A percentile compares a stretch with the other conserved stretches of the same genome.
Conservation (phyloP, 768 basidiomycete species). For the Lactarius sp. region DNA sequence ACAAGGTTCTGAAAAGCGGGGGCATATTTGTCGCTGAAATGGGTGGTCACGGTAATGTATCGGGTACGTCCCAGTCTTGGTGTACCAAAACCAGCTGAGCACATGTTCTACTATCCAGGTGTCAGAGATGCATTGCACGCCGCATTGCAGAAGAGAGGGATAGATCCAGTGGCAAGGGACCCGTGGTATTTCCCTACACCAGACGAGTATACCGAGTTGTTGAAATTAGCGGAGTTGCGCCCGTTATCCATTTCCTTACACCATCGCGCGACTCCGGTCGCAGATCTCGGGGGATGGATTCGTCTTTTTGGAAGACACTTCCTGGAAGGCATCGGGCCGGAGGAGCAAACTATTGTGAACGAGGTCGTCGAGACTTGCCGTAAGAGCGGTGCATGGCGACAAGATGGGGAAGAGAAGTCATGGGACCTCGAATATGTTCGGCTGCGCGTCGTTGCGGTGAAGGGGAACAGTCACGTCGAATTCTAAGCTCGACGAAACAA, state of each 20-base stretch:
- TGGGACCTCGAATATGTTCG: conserved; percentile 24
- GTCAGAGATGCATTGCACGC: conserved; percentile 53
- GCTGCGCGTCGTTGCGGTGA: conserved; percentile 17
- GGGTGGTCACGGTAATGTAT: conserved; percentile 69
- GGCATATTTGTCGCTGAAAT: conserved; percentile 74
- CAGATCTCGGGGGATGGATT: conserved; percentile 18
- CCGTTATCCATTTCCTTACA: conserved; percentile 13
- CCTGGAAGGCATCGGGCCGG: conserved; percentile 12
- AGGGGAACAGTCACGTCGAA: neutral
- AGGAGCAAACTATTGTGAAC: conserved; percentile 6
- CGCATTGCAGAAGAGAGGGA: conserved; percentile 47
- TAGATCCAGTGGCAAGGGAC: conserved; percentile 56
- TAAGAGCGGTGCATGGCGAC: conserved; percentile 8
- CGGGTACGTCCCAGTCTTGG: conserved; percentile 41
- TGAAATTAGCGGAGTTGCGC: conserved; percentile 7
- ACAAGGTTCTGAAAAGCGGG: conserved; percentile 57
- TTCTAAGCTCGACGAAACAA: neutral
- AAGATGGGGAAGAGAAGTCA: conserved; percentile 3
- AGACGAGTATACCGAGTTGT: conserved; percentile 45
- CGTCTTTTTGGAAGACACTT: conserved; percentile 17
- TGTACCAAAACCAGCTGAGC: conserved; percentile 1
- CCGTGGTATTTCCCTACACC: conserved; percentile 85
- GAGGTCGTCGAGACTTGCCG: conserved; percentile 17
- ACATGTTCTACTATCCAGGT: conserved; percentile 41
- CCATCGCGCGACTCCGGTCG: conserved; percentile 16